These are phyloP conservation scores for Vanrija humicola DNA, from an alignment of 1,284 basidiomycete genomes.

Conservation along the genomic window DNA sequence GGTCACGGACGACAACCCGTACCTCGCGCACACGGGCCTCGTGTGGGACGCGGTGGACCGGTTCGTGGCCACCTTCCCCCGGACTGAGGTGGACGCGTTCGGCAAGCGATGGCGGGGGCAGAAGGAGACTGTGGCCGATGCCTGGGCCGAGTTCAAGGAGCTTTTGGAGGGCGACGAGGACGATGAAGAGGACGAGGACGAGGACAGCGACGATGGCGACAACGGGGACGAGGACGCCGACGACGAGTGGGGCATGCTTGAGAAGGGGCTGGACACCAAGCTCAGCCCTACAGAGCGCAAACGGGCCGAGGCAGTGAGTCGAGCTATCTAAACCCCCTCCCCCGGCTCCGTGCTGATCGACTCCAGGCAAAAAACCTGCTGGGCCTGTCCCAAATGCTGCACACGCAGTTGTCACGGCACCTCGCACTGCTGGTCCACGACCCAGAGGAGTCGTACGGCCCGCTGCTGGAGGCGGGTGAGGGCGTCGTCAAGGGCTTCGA, in stretches of 20 bases:
- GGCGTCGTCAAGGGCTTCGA: slow-evolving; percentile 33
- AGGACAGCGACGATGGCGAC: slow-evolving; percentile 1
- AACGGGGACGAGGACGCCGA: slow-evolving; percentile 19
- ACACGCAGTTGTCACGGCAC: slow-evolving; percentile 33
- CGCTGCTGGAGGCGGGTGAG: slow-evolving; percentile 9
- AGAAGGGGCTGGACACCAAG: slow-evolving; percentile 23
- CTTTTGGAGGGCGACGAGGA: slow-evolving; percentile 28
- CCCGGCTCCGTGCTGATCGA: neutral
- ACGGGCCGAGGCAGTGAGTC: slow-evolving; percentile 34
- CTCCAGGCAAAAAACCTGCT: slow-evolving; percentile 37
- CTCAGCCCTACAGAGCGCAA: slow-evolving; percentile 25
- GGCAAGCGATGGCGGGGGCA: slow-evolving; percentile 29
- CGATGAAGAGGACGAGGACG: slow-evolving; percentile 20
- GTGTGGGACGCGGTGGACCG: slow-evolving; percentile 40
- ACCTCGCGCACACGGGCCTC: slow-evolving; percentile 39
- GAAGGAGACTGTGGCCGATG: slow-evolving; percentile 35
- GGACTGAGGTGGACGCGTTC: slow-evolving; percentile 27
- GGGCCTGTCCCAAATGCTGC: slow-evolving; percentile 38
- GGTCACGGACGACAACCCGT: slow-evolving; percentile 20
- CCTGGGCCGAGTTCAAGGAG: slow-evolving; percentile 45
- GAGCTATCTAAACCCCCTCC: neutral
- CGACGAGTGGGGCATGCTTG: slow-evolving; percentile 36
- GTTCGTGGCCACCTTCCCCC: slow-evolving; percentile 18
- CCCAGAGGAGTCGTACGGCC: slow-evolving; percentile 14
- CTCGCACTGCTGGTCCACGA: slow-evolving; percentile 19